These are phyloP conservation scores for Globisporangium perplexum DNA, from an alignment of 352 stramenopile species.

Conservation along the genomic window DNA sequence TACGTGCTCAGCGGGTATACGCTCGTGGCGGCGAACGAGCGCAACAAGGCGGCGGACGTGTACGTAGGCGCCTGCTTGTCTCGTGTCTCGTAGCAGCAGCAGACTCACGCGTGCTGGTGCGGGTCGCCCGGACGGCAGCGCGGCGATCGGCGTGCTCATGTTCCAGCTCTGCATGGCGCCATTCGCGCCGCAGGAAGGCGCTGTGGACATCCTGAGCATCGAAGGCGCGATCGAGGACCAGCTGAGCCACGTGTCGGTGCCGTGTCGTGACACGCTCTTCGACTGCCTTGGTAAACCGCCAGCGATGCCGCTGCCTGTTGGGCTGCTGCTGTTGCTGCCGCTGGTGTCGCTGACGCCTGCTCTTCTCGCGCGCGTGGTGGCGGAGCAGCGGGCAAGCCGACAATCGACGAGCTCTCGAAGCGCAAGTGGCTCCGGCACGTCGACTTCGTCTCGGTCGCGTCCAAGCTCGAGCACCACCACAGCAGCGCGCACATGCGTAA, in stretches of 20 bases:
- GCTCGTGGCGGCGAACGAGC: constrained; percentile 32
- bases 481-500: constrained; percentile 9
- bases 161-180: constrained; percentile 53
- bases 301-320: constrained; percentile 5
- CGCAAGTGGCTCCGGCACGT: constrained; percentile 54
- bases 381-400: constrained; percentile 21
- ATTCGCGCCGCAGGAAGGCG: constrained; percentile 12
- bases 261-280: constrained; percentile 37
- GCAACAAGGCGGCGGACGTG: constrained; percentile 37
- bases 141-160: constrained; percentile 53
- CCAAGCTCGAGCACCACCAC: constrained; percentile 22
- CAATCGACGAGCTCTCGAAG: constrained; percentile 32
- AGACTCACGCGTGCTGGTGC: neutral
- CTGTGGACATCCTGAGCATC: constrained; percentile 25
- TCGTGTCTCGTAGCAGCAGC: neutral
- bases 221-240: constrained; percentile 47
- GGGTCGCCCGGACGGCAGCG: constrained; percentile 22
- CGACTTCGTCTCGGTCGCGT: constrained; percentile 40
- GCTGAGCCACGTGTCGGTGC: constrained; percentile 30
- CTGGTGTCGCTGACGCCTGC: neutral
- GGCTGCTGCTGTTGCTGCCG: neutral
- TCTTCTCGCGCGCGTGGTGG: neutral
- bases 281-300: constrained; percentile 57
- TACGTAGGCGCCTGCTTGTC: constrained; percentile 15
- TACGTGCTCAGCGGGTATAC: constrained; percentile 46